phyloP scores from a whole-genome alignment of 169 alveolate species.

The Miamiensis avidus region DNA sequence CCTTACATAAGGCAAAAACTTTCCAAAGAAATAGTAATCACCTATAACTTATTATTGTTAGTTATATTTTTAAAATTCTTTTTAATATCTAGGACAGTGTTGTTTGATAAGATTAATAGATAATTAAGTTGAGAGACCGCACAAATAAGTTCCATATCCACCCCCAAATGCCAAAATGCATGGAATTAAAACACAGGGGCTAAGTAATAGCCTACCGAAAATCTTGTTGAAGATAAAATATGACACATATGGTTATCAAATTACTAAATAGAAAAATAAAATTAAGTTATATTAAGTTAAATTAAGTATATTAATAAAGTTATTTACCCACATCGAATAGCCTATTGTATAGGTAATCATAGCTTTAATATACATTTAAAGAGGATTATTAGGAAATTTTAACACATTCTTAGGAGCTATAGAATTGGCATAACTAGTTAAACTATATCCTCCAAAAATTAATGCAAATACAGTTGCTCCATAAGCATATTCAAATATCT shows the following conservation, averaged over 20 bases:
- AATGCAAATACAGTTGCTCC: not conserved
- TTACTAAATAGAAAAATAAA: not conserved
- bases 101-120: not conserved
- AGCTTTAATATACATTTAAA: not conserved
- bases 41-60: no score
- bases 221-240: no score
- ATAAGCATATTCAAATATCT: not conserved
- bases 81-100: no score
- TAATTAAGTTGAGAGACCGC: no score
- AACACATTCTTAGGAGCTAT: not conserved
- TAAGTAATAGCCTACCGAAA: not conserved
- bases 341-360: not conserved
- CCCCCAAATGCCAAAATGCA: not conserved
- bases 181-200: not conserved
- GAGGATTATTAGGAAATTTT: not conserved
- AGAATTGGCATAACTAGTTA: no score
- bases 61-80: no score
- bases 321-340: not conserved
- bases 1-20: not conserved
- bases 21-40: not conserved
- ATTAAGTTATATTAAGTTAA: no score
- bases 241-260: not conserved
- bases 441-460: not conserved
- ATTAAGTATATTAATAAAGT: no score
- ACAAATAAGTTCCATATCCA: not conserved